These are phyloP conservation scores for Fraxinus paxiana DNA, from an alignment of 305 asterid genomes.

Conservation along the genomic window DNA sequence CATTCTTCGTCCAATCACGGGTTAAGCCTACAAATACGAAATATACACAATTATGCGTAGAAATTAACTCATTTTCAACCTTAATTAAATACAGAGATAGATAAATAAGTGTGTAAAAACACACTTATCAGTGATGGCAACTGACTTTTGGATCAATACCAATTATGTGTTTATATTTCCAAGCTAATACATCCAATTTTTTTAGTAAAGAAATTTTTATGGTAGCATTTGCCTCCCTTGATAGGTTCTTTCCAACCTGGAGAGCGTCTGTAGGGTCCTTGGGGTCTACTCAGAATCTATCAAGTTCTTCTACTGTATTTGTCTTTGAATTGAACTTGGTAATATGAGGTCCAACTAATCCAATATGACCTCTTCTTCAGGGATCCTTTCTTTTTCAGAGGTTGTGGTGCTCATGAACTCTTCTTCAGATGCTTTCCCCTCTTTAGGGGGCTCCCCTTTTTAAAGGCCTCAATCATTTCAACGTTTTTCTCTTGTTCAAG, in stretches of 20 bases:
- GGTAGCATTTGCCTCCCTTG: neutral
- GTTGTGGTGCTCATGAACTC: neutral
- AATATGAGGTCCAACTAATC: neutral
- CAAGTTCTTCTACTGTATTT: neutral
- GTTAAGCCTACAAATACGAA: too few species aligned
- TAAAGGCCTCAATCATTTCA: too few species aligned
- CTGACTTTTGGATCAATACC: neutral
- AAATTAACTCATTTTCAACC: too few species aligned
- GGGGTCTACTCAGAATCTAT: neutral
- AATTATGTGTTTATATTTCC: too few species aligned
- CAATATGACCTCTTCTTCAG: neutral
- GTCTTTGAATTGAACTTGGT: neutral
- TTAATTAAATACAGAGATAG: too few species aligned
- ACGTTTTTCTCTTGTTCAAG: too few species aligned
- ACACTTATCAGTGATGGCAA: neutral
- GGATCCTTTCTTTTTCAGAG: neutral
- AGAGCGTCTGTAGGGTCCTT: neutral
- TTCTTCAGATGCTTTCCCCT: neutral
- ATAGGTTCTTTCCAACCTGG: neutral
- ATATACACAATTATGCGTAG: too few species aligned
- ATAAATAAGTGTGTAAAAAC: too few species aligned
- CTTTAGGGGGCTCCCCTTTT: neutral
- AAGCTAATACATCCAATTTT: neutral
- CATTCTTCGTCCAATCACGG: too few species aligned
- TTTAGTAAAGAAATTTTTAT: neutral